Conservation (phyloP, 176 grass and related monocot species). For the Raddia distichophylla region DNA sequence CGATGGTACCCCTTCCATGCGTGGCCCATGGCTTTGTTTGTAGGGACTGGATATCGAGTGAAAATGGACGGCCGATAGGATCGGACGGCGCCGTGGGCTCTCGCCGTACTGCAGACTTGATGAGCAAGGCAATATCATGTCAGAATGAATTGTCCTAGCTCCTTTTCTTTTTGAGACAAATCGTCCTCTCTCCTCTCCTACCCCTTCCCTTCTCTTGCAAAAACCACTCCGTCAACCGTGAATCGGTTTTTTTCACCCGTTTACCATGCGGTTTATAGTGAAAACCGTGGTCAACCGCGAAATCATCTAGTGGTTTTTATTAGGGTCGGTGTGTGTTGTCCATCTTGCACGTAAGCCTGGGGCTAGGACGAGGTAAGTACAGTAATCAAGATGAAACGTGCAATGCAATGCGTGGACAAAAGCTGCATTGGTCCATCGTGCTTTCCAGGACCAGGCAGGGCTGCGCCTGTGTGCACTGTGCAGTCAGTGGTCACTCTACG, state of each 20-base stretch:
- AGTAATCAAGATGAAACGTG: neutral
- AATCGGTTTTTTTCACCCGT: no score
- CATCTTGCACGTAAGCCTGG: no score
- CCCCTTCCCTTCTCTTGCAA: neutral
- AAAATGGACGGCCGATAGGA: constrained; percentile 23
- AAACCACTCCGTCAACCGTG: no score
- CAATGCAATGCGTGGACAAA: constrained; percentile 24
- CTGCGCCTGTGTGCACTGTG: constrained; percentile 1
- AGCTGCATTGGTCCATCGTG: constrained; percentile 27
- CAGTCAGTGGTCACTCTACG: constrained; percentile 29
- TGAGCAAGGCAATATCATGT: constrained; percentile 43
- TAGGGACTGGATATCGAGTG: constrained; percentile 23
- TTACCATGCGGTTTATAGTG: no score
- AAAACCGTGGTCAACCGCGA: no score
- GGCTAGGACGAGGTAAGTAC: neutral
- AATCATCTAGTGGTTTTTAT: no score
- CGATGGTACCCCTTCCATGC: constrained; percentile 1
- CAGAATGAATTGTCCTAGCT: neutral
- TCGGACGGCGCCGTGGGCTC: constrained; percentile 16
- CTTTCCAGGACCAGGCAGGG: constrained; percentile 12
- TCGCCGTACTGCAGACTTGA: constrained; percentile 29
- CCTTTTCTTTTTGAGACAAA: no score
- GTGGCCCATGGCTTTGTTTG: constrained; percentile 34
- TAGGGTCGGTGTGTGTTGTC: no score
- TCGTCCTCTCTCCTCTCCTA: neutral